A percentile compares a stretch with the other conserved stretches of the same genome.
Evolutionary conservation across 805 yeast genomes (phyloP).

Genomic region (Candida taoyuanica): DNA sequence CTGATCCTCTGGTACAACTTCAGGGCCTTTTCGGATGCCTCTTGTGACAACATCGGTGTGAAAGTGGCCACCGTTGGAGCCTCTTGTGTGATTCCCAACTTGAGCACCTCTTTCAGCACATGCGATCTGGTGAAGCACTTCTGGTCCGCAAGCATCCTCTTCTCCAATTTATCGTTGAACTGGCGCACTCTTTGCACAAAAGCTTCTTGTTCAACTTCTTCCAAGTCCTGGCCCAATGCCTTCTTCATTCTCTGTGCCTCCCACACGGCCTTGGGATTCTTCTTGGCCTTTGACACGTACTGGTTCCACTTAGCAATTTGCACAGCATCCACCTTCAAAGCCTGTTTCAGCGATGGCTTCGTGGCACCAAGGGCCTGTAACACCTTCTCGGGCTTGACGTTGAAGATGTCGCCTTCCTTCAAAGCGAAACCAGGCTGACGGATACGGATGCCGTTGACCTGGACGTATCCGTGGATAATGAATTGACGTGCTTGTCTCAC

Average conservation of each 20-base stretch:
- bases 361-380: slow-evolving; percentile 77
- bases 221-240: slow-evolving; percentile 25
- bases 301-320: slow-evolving; percentile 77
- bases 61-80: slow-evolving; percentile 14
- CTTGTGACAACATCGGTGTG: slow-evolving; percentile 11
- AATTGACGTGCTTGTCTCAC: slow-evolving; percentile 92
- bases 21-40: slow-evolving; percentile 23
- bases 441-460: slow-evolving; percentile 78
- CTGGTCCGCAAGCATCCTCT: slow-evolving; percentile 22
- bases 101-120: slow-evolving; percentile 16
- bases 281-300: slow-evolving; percentile 53
- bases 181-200: slow-evolving; percentile 14
- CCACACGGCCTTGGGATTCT: slow-evolving; percentile 40
- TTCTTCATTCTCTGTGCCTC: slow-evolving; percentile 34
- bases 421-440: slow-evolving; percentile 76
- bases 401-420: slow-evolving; percentile 80
- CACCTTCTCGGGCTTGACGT: slow-evolving; percentile 82
- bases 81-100: slow-evolving; percentile 16
- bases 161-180: slow-evolving; percentile 17
- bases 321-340: slow-evolving; percentile 63
- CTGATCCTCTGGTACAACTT: slow-evolving; percentile 19
- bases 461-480: slow-evolving; percentile 73
- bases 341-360: slow-evolving; percentile 70
- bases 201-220: slow-evolving; percentile 19
- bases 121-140: slow-evolving; percentile 19